These are phyloP conservation scores for Starmera amethionina DNA, from an alignment of 805 yeast genomes.

Conservation along the genomic window DNA sequence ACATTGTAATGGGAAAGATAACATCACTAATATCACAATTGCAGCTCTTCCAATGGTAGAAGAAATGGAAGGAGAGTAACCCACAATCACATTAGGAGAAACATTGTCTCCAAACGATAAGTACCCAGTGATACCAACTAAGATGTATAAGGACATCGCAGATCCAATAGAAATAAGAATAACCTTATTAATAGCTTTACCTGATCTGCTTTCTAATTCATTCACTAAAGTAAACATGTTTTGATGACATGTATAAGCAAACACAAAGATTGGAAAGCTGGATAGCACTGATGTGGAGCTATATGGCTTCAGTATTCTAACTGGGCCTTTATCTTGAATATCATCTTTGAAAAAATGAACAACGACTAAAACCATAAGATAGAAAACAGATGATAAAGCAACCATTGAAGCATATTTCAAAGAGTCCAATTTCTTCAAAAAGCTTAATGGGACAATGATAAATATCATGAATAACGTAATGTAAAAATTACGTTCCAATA, in stretches of 20 bases:
- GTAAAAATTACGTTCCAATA: conserved; percentile 45
- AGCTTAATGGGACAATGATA: conserved; percentile 46
- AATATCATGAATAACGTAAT: conserved; percentile 44
- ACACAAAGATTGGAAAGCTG: conserved; percentile 84
- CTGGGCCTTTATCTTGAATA: conserved; percentile 40
- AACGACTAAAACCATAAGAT: conserved; percentile 63
- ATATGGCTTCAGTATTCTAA: conserved; percentile 38
- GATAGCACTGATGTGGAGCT: conserved; percentile 42
- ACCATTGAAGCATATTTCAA: conserved; percentile 77
- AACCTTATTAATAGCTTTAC: conserved; percentile 35
- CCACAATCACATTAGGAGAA: conserved; percentile 67
- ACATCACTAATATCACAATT: conserved; percentile 68
- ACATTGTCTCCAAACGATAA: conserved; percentile 78
- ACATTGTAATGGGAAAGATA: conserved; percentile 84
- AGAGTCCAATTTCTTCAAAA: conserved; percentile 67
- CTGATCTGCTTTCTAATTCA: conserved; percentile 54
- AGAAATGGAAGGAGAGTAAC: conserved; percentile 57
- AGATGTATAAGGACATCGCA: conserved; percentile 52
- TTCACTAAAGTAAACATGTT: conserved; percentile 86
- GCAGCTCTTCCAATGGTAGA: conserved; percentile 74
- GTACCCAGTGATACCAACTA: conserved; percentile 78
- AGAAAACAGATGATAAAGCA: conserved; percentile 73
- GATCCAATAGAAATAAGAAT: conserved; percentile 44
- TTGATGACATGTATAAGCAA: conserved; percentile 94
- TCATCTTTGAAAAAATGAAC: conserved; percentile 58